These are phyloP conservation scores for Capsicum pubescens DNA, from an alignment of 257 asterid genomes.

Conservation along the genomic window DNA sequence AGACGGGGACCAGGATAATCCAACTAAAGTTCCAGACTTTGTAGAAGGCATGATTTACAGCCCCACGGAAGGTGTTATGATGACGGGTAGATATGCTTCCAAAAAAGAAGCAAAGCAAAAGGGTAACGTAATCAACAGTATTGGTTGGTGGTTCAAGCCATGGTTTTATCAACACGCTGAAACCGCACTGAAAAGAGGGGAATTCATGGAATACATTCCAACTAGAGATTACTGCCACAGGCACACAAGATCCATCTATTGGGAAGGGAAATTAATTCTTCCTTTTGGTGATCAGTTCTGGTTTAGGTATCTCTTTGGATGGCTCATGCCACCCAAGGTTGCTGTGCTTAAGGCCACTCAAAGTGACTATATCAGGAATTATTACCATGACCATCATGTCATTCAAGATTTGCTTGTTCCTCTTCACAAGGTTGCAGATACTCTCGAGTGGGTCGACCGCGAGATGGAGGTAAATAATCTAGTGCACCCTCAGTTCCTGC, in stretches of 20 bases:
- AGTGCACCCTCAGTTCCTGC: no score
- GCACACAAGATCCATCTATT: not conserved
- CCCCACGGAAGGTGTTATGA: not conserved
- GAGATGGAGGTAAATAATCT: not conserved
- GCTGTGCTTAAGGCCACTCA: not conserved
- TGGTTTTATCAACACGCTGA: not conserved
- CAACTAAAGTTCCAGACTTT: not conserved
- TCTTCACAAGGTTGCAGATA: not conserved
- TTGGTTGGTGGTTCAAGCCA: not conserved
- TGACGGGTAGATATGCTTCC: not conserved
- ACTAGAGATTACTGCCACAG: not conserved
- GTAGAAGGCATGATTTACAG: not conserved
- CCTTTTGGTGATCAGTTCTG: not conserved
- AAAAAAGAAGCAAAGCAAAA: not conserved
- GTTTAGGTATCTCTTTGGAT: not conserved
- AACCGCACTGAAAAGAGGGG: not conserved
- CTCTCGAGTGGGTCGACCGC: not conserved
- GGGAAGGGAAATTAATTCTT: not conserved
- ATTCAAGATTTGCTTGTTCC: not conserved
- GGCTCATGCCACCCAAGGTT: not conserved
- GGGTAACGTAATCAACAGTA: not conserved
- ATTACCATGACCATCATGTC: not conserved
- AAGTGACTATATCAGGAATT: not conserved
- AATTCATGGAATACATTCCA: not conserved
- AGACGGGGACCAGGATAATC: not conserved